Conservation (phyloP, 441 rosid genomes). For the Raphanus hybrid region DNA sequence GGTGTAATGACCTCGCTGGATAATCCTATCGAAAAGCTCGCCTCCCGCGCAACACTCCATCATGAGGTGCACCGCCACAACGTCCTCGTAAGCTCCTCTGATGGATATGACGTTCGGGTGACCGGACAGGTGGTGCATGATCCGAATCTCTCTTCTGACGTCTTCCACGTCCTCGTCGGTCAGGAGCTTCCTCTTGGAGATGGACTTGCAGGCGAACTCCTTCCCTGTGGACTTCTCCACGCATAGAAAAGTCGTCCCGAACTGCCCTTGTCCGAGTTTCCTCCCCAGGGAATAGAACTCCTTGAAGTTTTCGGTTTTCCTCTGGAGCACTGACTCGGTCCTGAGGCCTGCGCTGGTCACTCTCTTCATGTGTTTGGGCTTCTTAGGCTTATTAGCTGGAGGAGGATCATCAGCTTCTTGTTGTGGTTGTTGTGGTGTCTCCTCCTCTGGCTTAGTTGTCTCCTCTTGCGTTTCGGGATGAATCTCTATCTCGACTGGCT, state of each 20-base stretch:
- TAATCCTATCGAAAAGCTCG: slow-evolving; percentile 87
- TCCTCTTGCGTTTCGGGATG: not conserved
- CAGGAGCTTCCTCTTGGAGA: slow-evolving; percentile 81
- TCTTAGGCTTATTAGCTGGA: slow-evolving; percentile 54
- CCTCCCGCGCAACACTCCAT: slow-evolving; percentile 92
- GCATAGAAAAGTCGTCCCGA: slow-evolving; percentile 78
- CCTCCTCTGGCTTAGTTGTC: not conserved
- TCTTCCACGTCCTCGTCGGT: slow-evolving; percentile 88
- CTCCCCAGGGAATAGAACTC: slow-evolving; percentile 69
- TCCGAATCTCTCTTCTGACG: slow-evolving; percentile 84
- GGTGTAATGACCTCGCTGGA: slow-evolving; percentile 81
- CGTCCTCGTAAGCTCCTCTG: slow-evolving; percentile 87
- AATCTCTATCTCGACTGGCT: slow-evolving; percentile 19
- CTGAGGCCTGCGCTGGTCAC: slow-evolving; percentile 82
- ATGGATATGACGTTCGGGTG: slow-evolving; percentile 83
- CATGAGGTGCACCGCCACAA: slow-evolving; percentile 77
- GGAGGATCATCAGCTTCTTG: not conserved
- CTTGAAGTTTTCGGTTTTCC: slow-evolving; percentile 74
- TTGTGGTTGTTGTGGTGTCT: too few species aligned
- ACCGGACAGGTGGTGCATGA: slow-evolving; percentile 91
- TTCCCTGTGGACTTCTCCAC: slow-evolving; percentile 64
- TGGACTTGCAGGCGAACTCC: slow-evolving; percentile 80
- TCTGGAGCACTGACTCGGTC: slow-evolving; percentile 69
- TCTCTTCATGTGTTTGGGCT: slow-evolving; percentile 69
- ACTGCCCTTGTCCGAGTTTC: slow-evolving; percentile 92